Percentiles rank a stretch among this genome's conserved stretches.
Evolutionary conservation across 2,329 filamentous ascomycete genomes (phyloP).

Genomic region (Colletotrichum graminicola): DNA sequence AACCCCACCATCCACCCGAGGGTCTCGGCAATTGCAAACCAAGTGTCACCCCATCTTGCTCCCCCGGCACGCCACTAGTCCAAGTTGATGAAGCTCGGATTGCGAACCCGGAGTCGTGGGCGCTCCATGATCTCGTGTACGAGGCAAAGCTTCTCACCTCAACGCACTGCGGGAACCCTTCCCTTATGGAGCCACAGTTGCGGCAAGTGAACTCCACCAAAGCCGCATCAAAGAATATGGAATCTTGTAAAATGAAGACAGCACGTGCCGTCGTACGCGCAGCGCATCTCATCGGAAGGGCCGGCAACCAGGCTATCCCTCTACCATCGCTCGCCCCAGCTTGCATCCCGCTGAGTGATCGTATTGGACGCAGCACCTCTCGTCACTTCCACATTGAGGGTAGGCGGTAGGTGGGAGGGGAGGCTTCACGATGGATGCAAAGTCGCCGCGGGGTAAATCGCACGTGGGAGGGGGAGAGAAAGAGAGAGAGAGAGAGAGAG

Average conservation of each 20-base stretch:
- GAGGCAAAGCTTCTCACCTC: slow-evolving; percentile 8
- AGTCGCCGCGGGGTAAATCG: slow-evolving; percentile 26
- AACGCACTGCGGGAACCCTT: slow-evolving; percentile 1
- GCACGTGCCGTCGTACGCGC: not conserved
- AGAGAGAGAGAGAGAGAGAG: too few species aligned
- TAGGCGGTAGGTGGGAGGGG: not conserved
- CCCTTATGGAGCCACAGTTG: not conserved
- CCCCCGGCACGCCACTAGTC: not conserved
- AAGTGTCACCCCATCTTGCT: slow-evolving; percentile 28
- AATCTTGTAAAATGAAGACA: not conserved
- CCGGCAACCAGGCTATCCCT: not conserved
- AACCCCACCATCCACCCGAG: not conserved
- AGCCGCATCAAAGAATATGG: not conserved
- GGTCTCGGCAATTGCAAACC: slow-evolving; percentile 27
- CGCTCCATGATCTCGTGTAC: slow-evolving; percentile 16
- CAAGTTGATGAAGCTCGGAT: not conserved
- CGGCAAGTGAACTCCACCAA: slow-evolving; percentile 11
- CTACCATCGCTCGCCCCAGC: not conserved
- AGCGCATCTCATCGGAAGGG: not conserved
- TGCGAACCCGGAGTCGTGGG: slow-evolving; percentile 27
- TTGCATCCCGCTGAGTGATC: too few species aligned
- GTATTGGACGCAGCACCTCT: slow-evolving; percentile 8
- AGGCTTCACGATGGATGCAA: slow-evolving; percentile 1
- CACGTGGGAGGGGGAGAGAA: not conserved
- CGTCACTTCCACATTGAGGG: not conserved